Conservation (phyloP, 2,329 filamentous ascomycete species). For the Kalaharituber pfeilii region DNA sequence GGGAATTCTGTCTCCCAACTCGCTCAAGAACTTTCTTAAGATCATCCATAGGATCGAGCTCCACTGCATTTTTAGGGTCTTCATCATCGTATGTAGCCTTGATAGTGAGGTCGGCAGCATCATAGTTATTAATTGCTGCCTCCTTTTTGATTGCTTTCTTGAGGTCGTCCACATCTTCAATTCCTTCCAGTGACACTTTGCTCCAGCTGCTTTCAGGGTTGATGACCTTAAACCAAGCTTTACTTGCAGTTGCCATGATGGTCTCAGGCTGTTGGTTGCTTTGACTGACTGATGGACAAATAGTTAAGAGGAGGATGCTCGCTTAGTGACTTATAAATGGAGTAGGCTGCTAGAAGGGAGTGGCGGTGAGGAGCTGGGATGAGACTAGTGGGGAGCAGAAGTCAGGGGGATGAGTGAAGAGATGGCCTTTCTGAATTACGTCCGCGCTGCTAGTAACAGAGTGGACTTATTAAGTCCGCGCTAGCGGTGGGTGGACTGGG, state of each 20-base stretch:
- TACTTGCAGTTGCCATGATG: background rate
- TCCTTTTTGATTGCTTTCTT: background rate
- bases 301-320: background rate
- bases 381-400: background rate
- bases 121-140: background rate
- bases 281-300: background rate
- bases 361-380: background rate
- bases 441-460: too few relatives aligned
- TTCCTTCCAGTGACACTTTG: background rate
- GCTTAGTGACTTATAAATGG: too few relatives aligned
- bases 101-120: background rate
- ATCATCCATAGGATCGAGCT: background rate
- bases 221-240: background rate
- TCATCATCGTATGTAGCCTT: background rate
- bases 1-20: too few relatives aligned
- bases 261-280: background rate
- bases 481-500: too few relatives aligned
- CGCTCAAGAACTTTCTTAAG: background rate
- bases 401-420: background rate
- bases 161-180: background rate
- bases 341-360: constrained; percentile 1
- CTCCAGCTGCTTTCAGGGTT: background rate
- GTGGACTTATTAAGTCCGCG: too few relatives aligned
- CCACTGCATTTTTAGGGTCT: too few relatives aligned
- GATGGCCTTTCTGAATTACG: too few relatives aligned